Percentiles rank a stretch among this genome's conserved stretches.
Conservation (phyloP, 164 flowering plant genomes). For the Tetracentron sinense region DNA sequence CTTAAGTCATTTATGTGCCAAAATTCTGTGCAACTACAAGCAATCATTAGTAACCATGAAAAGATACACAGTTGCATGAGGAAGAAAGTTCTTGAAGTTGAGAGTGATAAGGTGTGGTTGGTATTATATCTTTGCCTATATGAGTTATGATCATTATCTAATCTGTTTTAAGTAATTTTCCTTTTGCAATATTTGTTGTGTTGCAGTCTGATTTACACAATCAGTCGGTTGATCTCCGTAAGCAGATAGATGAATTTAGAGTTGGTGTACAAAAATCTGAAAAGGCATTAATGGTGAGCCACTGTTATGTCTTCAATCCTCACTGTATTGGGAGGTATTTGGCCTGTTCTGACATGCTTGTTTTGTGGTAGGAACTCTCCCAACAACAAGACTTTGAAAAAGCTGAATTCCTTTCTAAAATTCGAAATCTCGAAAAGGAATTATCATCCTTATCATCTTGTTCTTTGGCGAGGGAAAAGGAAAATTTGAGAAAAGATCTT, state of each 20-base stretch:
- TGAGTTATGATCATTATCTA: constrained; percentile 3
- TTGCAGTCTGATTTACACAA: constrained; percentile 47
- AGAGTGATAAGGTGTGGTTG: constrained; percentile 61
- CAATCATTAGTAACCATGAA: constrained; percentile 28
- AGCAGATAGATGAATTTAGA: constrained; percentile 45
- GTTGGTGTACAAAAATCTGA: constrained; percentile 42
- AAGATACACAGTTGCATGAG: constrained; percentile 32
- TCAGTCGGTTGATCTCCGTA: constrained; percentile 40
- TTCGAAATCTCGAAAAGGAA: constrained; percentile 59
- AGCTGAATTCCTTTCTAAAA: constrained; percentile 37
- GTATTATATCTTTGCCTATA: not conserved
- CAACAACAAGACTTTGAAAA: constrained; percentile 52
- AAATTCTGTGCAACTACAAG: constrained; percentile 32
- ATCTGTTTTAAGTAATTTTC: constrained; percentile 1
- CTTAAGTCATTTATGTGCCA: constrained; percentile 34
- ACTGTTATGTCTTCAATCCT: not conserved
- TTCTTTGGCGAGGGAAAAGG: constrained; percentile 71
- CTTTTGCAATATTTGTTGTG: constrained; percentile 3
- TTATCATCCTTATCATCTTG: constrained; percentile 50
- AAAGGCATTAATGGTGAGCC: constrained; percentile 39
- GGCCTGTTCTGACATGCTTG: constrained; percentile 11
- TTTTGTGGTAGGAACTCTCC: constrained; percentile 40
- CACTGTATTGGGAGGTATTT: not conserved
- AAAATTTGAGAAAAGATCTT: constrained; percentile 72
- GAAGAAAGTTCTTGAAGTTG: constrained; percentile 46